Conservation (phyloP, 1,284 basidiomycete genomes). For the Coriolopsis trogii region DNA sequence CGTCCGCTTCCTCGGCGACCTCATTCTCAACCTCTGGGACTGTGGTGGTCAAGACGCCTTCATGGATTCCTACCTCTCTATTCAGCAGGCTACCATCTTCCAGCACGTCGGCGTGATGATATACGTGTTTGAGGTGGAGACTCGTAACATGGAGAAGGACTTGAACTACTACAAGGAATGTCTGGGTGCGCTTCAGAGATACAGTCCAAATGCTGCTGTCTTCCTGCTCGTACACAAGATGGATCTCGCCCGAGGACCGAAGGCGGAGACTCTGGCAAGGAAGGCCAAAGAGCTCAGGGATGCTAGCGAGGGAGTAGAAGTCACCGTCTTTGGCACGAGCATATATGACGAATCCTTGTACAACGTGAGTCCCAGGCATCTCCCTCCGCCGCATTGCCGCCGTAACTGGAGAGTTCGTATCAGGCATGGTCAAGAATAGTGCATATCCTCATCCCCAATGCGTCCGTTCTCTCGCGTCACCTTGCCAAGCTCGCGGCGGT, state of each 20-base stretch:
- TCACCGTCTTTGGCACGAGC: slow-evolving; percentile 89
- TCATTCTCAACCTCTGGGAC: slow-evolving; percentile 96
- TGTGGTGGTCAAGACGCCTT: slow-evolving; percentile 98
- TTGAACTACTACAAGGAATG: slow-evolving; percentile 88
- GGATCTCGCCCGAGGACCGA: slow-evolving; percentile 76
- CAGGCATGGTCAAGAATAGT: slow-evolving; percentile 99
- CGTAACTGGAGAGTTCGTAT: too few species aligned
- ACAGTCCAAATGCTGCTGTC: slow-evolving; percentile 81
- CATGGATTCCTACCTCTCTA: slow-evolving; percentile 94
- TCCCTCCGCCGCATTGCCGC: too few species aligned
- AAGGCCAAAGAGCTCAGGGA: slow-evolving; percentile 70
- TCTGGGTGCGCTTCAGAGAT: slow-evolving; percentile 76
- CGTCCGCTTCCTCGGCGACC: slow-evolving; percentile 93
- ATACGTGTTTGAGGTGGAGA: slow-evolving; percentile 96
- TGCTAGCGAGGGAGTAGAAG: slow-evolving; percentile 58
- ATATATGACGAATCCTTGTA: slow-evolving; percentile 99
- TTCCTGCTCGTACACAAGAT: slow-evolving; percentile 98
- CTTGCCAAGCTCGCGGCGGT: slow-evolving; percentile 84
- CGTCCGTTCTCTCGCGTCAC: slow-evolving; percentile 85
- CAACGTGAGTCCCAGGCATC: slow-evolving; percentile 78
- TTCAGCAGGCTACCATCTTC: slow-evolving; percentile 92
- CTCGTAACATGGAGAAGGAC: slow-evolving; percentile 75
- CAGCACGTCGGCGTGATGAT: slow-evolving; percentile 96
- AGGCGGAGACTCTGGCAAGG: slow-evolving; percentile 62
- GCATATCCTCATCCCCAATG: slow-evolving; percentile 95